phyloP scores from a whole-genome alignment of 108 stramenopile genomes.

The Seminavis robusta region DNA sequence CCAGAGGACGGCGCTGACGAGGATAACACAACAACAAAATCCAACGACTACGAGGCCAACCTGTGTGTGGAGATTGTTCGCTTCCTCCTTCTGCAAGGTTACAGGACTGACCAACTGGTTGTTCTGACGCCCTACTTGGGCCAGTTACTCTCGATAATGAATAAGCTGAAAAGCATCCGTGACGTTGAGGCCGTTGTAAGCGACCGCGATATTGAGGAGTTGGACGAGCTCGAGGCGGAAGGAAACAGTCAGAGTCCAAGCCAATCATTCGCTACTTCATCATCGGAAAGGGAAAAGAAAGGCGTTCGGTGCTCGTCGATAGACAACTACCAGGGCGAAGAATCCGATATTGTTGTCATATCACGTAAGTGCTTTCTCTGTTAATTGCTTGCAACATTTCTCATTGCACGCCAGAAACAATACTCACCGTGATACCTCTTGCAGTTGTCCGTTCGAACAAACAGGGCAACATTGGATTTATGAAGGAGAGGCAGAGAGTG shows the following conservation, averaged over 20 bases:
- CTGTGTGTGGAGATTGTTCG: conserved; percentile 40
- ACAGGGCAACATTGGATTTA: conserved; percentile 69
- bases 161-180: conserved; percentile 14
- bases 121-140: conserved; percentile 52
- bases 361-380: too few species aligned
- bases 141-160: conserved; percentile 30
- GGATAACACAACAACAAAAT: conserved; percentile 27
- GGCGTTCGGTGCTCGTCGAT: conserved; percentile 44
- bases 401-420: too few species aligned
- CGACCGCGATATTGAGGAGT: conserved; percentile 26
- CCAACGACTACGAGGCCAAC: conserved; percentile 34
- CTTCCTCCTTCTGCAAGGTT: conserved; percentile 49
- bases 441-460: conserved; percentile 75
- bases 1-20: conserved; percentile 25
- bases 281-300: background rate
- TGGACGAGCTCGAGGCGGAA: conserved; percentile 18
- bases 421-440: too few species aligned
- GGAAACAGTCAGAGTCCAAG: conserved; percentile 9
- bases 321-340: conserved; percentile 92
- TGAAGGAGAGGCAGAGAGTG: conserved; percentile 75
- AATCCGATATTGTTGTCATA: conserved; percentile 81
- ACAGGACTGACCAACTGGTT: conserved; percentile 25
- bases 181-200: conserved; percentile 30
- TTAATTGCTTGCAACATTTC: too few species aligned
- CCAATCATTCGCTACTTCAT: too few species aligned